Conservation (phyloP, 1,284 basidiomycete genomes). For the Uromyces viciae-fabae region DNA sequence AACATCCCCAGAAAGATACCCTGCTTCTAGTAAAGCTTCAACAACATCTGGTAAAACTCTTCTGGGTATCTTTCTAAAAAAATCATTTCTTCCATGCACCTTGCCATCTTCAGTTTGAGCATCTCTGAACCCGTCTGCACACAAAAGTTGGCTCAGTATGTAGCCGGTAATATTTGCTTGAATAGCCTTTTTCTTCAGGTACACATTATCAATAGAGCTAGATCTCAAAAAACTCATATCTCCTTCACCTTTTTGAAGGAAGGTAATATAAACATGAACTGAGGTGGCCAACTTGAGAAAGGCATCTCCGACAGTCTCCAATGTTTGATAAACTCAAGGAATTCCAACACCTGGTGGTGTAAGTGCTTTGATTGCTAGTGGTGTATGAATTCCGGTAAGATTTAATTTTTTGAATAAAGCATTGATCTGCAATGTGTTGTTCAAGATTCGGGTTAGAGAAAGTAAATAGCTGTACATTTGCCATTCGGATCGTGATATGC, state of each 20-base stretch:
- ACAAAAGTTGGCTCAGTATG: slow-evolving; percentile 61
- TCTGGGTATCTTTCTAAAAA: slow-evolving; percentile 60
- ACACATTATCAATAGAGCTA: slow-evolving; percentile 66
- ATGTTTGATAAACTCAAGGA: slow-evolving; percentile 70
- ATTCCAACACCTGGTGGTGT: slow-evolving; percentile 65
- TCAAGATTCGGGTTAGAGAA: slow-evolving; percentile 64
- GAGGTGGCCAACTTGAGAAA: slow-evolving; percentile 71
- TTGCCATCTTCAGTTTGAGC: slow-evolving; percentile 53
- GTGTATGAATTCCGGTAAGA: slow-evolving; percentile 63
- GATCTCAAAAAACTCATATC: slow-evolving; percentile 66
- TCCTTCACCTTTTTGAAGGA: slow-evolving; percentile 72
- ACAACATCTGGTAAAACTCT: slow-evolving; percentile 76
- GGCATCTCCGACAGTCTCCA: slow-evolving; percentile 77
- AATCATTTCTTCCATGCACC: slow-evolving; percentile 53
- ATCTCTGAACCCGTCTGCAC: slow-evolving; percentile 64
- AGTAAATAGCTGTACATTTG: slow-evolving; percentile 63
- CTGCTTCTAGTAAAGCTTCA: slow-evolving; percentile 73
- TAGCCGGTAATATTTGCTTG: slow-evolving; percentile 64
- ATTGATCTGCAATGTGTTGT: slow-evolving; percentile 64
- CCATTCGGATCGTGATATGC: slow-evolving; percentile 60
- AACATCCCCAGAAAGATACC: slow-evolving; percentile 68
- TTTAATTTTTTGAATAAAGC: slow-evolving; percentile 60
- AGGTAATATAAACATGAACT: slow-evolving; percentile 68
- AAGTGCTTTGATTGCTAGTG: slow-evolving; percentile 66
- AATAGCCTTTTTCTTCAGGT: slow-evolving; percentile 65